Conservation (phyloP, 768 basidiomycete species). For the Mycena capillaripes region DNA sequence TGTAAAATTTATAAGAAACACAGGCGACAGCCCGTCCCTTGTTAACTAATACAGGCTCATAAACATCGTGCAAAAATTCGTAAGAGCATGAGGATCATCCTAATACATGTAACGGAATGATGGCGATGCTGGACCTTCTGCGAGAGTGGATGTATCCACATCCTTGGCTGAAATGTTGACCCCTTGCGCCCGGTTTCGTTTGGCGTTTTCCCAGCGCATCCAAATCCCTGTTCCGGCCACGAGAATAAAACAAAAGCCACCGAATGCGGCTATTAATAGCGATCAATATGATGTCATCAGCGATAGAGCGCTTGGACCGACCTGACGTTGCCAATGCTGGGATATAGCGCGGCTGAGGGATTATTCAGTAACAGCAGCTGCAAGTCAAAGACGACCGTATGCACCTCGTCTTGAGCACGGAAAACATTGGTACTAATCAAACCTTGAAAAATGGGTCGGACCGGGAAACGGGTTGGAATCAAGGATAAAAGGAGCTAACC, state of each 20-base stretch:
- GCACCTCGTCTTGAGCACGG: constrained; percentile 56
- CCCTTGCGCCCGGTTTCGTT: constrained; percentile 58
- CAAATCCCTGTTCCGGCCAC: constrained; percentile 61
- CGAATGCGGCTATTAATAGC: constrained; percentile 56
- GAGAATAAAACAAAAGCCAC: constrained; percentile 59
- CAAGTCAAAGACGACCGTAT: not conserved
- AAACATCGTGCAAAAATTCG: too few species aligned
- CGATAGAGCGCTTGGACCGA: constrained; percentile 35
- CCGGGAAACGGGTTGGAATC: too few species aligned
- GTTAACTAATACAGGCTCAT: too few species aligned
- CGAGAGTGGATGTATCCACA: constrained; percentile 59
- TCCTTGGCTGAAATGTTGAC: constrained; percentile 57
- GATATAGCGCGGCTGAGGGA: constrained; percentile 56
- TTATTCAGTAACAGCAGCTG: not conserved
- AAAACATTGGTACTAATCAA: constrained; percentile 68
- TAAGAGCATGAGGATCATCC: not conserved
- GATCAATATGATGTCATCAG: not conserved
- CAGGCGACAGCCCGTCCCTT: not conserved
- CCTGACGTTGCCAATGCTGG: constrained; percentile 63
- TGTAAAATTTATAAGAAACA: constrained; percentile 11
- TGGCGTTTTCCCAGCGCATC: constrained; percentile 64
- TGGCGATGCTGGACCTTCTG: constrained; percentile 56
- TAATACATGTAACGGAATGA: constrained; percentile 66
- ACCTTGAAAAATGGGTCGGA: too few species aligned
- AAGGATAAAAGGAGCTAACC: too few species aligned